Conservation (phyloP, 257 asterid species). For the Anisodus acutangulus region DNA sequence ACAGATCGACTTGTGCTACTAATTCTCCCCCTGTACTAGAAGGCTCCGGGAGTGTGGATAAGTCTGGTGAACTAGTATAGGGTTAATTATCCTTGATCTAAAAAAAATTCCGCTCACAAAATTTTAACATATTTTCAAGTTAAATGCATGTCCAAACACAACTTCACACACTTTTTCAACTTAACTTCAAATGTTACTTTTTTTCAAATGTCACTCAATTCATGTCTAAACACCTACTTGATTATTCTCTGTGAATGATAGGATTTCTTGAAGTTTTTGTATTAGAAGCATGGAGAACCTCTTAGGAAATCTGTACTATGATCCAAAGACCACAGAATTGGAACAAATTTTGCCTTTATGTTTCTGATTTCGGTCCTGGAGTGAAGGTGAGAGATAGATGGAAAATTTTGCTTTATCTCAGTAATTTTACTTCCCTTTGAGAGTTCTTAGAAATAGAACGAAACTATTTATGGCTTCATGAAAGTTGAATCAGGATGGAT, state of each 20-base stretch:
- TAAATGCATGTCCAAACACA: background rate
- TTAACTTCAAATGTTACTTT: background rate
- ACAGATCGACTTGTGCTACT: background rate
- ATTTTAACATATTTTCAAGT: background rate
- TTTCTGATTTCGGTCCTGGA: background rate
- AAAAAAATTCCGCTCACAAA: background rate
- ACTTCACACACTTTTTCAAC: background rate
- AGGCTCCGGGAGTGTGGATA: background rate
- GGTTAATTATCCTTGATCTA: background rate
- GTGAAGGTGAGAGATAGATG: background rate
- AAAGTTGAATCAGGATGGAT: constrained; percentile 2
- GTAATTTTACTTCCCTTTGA: background rate
- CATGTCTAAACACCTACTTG: background rate
- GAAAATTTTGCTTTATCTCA: background rate
- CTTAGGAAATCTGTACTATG: background rate
- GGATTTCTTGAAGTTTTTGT: constrained; percentile 2
- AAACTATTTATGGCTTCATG: background rate
- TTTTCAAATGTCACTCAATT: background rate
- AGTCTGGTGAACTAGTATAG: background rate
- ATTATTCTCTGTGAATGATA: background rate
- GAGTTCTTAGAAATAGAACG: background rate
- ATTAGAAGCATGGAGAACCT: background rate
- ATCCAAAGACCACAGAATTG: background rate
- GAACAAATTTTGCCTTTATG: background rate
- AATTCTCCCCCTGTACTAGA: background rate